Evolutionary conservation across 371 early-diverging fungal species (phyloP).

Genomic region (Mortierella sp.): DNA sequence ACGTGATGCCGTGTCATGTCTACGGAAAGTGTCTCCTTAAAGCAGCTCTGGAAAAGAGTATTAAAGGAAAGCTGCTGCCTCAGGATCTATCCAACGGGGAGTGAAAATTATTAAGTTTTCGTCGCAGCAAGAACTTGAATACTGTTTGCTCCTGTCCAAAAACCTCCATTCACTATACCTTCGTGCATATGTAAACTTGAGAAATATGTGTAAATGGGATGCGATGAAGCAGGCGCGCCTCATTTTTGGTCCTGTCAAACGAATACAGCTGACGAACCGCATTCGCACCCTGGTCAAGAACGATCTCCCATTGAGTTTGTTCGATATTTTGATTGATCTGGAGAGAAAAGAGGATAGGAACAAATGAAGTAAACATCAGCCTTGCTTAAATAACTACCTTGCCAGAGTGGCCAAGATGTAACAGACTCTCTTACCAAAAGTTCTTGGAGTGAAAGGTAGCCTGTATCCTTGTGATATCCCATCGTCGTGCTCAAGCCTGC

Average conservation of each 20-base stretch:
- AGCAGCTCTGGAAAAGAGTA: conserved; percentile 63
- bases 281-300: conserved; percentile 29
- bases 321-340: conserved; percentile 29
- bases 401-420: not conserved
- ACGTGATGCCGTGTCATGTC: conserved; percentile 6
- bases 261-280: conserved; percentile 39
- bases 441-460: conserved; percentile 50
- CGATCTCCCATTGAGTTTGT: conserved; percentile 40
- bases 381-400: not conserved
- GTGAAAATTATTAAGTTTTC: too few species aligned
- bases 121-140: not conserved
- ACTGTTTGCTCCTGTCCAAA: too few species aligned
- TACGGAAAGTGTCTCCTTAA: conserved; percentile 42
- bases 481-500: conserved; percentile 45
- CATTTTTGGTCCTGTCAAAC: conserved; percentile 48
- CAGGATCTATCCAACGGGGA: not conserved
- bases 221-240: conserved; percentile 57
- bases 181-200: conserved; percentile 62
- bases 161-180: too few species aligned
- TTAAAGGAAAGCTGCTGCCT: conserved; percentile 72
- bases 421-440: conserved; percentile 16
- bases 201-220: conserved; percentile 68
- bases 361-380: not conserved
- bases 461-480: conserved; percentile 39
- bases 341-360: not conserved